Base-by-base conservation (phyloP, 306 rosid genomes). In the Albizia julibrissin region DNA sequence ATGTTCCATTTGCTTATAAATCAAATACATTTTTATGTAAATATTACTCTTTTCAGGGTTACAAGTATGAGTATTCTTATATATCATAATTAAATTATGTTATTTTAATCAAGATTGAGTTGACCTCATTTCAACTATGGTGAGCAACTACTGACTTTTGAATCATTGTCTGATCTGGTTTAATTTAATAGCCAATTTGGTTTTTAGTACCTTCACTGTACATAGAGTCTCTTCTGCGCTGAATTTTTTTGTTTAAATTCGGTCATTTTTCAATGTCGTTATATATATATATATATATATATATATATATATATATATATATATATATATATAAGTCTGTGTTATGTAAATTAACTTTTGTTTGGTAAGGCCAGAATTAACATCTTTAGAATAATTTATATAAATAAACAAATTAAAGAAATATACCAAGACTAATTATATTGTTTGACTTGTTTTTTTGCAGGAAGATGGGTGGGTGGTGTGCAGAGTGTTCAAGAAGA, bases 381-480 rank as follows among this genome's bases (percentile, higher is more conserved):
- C 56, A 50, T 50, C 21, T 50, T 14, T 50, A 50, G n/a, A 50
- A 50, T 5, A 50, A 50, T 50, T 1, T 50, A 50, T 50, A 21
- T 50, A 3, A 3, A 16, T 50, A 50, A 49, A n/a, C n/a, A n/a
- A n/a, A 50, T 0, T 2, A 50, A 18, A 50, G 56, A 5, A 16
- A 50, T 14, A 50, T 14, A 50, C 56, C 0, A 15, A 50, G 21
- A 50, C n/a, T 50, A 50, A 50, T 50, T 50, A 50, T 18, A 50
- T 14, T 46, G 50, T 2, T 46, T 47, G 52, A 10, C 5, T 14
- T 14, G 3, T 14, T 47, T 10, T 50, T 52, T 21, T 84, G 82
- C n/a, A 94, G 98, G 98, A 95, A 80, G 99, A 95, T 33, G 98
- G 99, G 0, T 95, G 98, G 99, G 99, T 95, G 68, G 90, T 95